These are phyloP conservation scores for Peribolospora kevripleyi DNA, from an alignment of 768 basidiomycete genomes.

Conservation along the genomic window DNA sequence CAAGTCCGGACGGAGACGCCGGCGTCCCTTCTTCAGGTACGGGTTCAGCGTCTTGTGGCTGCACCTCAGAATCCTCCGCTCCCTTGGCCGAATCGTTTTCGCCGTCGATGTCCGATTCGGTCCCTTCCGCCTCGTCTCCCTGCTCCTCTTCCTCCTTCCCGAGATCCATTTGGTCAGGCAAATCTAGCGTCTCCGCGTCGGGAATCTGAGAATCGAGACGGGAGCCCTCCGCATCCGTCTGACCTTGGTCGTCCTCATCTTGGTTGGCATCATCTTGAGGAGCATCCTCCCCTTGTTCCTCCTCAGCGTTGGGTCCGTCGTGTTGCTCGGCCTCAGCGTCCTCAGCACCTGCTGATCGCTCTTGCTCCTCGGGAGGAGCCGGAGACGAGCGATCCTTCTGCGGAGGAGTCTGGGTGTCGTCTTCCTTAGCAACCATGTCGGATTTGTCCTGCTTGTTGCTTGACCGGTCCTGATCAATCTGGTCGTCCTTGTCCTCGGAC, in stretches of 20 bases:
- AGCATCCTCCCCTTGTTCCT: constrained; percentile 7
- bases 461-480: constrained; percentile 9
- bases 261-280: constrained; percentile 7
- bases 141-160: constrained; percentile 20
- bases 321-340: constrained; percentile 13
- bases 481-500: constrained; percentile 17
- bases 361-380: constrained; percentile 11
- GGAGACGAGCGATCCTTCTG: constrained; percentile 12
- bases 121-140: constrained; percentile 8
- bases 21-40: background rate
- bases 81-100: constrained; percentile 1
- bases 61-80: background rate
- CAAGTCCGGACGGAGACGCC: no score
- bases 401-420: constrained; percentile 24
- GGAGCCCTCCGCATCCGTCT: constrained; percentile 29
- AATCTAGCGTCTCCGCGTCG: constrained; percentile 59
- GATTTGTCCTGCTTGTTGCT: constrained; percentile 27
- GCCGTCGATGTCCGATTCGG: constrained; percentile 8
- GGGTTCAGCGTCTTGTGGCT: background rate
- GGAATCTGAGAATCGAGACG: constrained; percentile 52
- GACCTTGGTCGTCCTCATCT: constrained; percentile 17
- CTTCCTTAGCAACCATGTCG: constrained; percentile 61
- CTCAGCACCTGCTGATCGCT: constrained; percentile 15
- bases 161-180: constrained; percentile 67
- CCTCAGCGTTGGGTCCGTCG: constrained; percentile 5